Base-by-base conservation (phyloP, 805 yeast species). In the Candida nanaspora region DNA sequence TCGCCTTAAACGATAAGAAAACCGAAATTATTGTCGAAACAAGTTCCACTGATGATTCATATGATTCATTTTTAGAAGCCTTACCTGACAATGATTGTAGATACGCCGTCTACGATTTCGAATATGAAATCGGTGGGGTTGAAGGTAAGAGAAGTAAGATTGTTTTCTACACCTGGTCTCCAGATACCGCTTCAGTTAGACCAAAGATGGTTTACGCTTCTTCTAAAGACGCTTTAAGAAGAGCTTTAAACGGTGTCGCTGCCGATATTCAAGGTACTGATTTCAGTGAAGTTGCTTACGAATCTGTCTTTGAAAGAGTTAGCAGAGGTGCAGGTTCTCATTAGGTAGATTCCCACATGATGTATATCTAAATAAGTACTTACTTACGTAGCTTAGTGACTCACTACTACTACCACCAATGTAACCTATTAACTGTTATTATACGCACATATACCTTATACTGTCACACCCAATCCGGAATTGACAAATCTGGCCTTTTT, bases 221-320 rank as follows among this genome's bases (percentile, higher is more conserved):
- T n/a, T 89, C 98, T 46, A 88, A 88, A 70, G 98, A 89, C 57
- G 96, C 97, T 38, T 78, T 93, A 61, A 91, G 98, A 76, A 87
- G 96, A 70, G 91, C 98, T 42, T 75, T 93, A 61, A 91, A 86
- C 65, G 98, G 98, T 67, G 80, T 93, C 52, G 72, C 96, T 43
- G 66, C 95, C 53, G 98, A 93, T 61, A 75, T 93, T 59, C 98
- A 93, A 74, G 98, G 98, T 62, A 93, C 98, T 44, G 98, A 93
- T 68, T 89, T 81, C 69, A 82, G 94, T 47, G 98, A 93, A 76
- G 97, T 93, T 52, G 86, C 95, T 49, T 86, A 83, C 67, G 98
- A 91, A 63, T 74, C 89, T 51, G 93, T 93, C 45, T 76, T 89
- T 65, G 96, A 86, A 61, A 84, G 71, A 65, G 96, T 89, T 55